A percentile compares a stretch with the other conserved stretches of the same genome.
Conservation (phyloP, 225 moss, liverwort and hornwort genomes). For the Neckera pumila region DNA sequence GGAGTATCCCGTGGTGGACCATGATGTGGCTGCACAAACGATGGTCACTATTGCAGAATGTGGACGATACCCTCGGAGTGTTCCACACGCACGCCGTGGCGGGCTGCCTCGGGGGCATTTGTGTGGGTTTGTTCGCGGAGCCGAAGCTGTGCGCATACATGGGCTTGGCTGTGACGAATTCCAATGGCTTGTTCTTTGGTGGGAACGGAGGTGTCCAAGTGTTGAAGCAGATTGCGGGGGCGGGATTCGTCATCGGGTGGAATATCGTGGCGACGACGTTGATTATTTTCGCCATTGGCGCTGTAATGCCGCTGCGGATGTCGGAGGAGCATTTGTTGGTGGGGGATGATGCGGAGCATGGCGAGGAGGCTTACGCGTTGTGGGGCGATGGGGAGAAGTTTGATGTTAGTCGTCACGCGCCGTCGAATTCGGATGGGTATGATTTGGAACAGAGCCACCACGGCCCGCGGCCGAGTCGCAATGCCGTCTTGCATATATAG, state of each 20-base stretch:
- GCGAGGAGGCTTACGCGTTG: slow-evolving; percentile 36
- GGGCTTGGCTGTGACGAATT: slow-evolving; percentile 18
- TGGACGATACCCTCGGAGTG: slow-evolving; percentile 44
- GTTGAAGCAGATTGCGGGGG: slow-evolving; percentile 28
- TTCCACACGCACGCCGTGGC: slow-evolving; percentile 47
- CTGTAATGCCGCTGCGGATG: slow-evolving; percentile 33
- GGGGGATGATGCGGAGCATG: slow-evolving; percentile 41
- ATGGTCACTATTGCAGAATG: slow-evolving; percentile 29
- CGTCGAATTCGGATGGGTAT: neutral
- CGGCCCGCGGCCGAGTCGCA: neutral
- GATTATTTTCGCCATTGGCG: slow-evolving; percentile 23
- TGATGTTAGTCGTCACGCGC: slow-evolving; percentile 11
- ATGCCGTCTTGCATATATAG: slow-evolving; percentile 21
- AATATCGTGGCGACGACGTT: slow-evolving; percentile 28
- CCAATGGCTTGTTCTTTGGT: slow-evolving; percentile 25
- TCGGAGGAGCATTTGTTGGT: slow-evolving; percentile 37
- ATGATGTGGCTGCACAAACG: slow-evolving; percentile 52
- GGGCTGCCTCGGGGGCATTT: slow-evolving; percentile 11
- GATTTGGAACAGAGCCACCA: slow-evolving; percentile 5
- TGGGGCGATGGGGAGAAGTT: slow-evolving; percentile 50
- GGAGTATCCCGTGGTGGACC: slow-evolving; percentile 32
- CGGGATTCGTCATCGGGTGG: slow-evolving; percentile 24
- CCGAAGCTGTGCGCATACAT: slow-evolving; percentile 21
- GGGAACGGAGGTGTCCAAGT: slow-evolving; percentile 26
- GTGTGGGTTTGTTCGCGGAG: slow-evolving; percentile 35